Base-by-base conservation (phyloP, 1,139 yeast genomes). In the Diutina mesorugosa region DNA sequence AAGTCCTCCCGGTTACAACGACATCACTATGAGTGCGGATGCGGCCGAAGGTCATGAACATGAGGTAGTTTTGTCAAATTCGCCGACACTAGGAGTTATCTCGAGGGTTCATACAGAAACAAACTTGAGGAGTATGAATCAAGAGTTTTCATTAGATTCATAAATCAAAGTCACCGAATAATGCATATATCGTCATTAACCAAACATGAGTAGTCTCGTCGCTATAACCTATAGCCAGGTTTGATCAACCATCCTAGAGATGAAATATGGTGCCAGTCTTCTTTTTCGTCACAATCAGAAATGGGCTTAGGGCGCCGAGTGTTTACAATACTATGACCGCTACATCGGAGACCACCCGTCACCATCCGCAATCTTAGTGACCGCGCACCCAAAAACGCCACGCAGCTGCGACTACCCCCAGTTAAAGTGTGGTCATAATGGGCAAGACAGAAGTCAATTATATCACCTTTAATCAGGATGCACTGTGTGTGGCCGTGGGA, bases 391-490 rank as follows among this genome's bases (percentile, higher is more conserved):
- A 35, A 35, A 35, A 35, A 35, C 41, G 41, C 41, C 41, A 35
- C 41, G 41, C 41, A 35, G 41, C 14, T 35, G 14, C 10, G 41
- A 35, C 41, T 2, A 8, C 41, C 41, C 41, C 41, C 41, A 35
- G 16, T n/a, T 35, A 14, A 35, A 35, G 41, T 35, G 41, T 35
- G 41, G 41, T 35, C 41, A 35, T 35, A 35, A 47, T 47, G 51
- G 38, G 16, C 21, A 50, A 32, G 8, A 16, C n/a, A 1, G 53
- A 50, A 29, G 78, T 84, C 59, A 82, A 81, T 65, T 79, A 76
- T 65, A 79, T 90, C 59, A 81, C 86, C 56, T 93, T 93, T 76
- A 93, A 93, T 70, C 99, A 93, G 72, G 96, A 91, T 68, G 87
- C 87, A 58, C 78, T 90, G 58, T 91, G 97, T 67, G 78, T 91